Percentiles rank a stretch among this genome's conserved stretches.
Evolutionary conservation across 2,329 filamentous ascomycete genomes (phyloP).

Genomic region (Pyrenophora graminea): DNA sequence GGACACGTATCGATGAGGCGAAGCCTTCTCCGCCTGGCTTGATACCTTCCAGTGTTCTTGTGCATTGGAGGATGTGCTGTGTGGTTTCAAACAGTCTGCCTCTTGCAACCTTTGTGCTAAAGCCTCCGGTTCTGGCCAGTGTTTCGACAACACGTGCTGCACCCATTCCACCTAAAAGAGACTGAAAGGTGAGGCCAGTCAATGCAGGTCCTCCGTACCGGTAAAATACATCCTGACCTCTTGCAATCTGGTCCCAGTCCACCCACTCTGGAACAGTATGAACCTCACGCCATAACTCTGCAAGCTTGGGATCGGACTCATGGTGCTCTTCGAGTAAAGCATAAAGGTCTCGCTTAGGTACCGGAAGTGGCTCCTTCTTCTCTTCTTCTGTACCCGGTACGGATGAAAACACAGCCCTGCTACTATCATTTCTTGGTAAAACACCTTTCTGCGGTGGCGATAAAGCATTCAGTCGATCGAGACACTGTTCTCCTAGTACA

Average conservation of each 20-base stretch:
- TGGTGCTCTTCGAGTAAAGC: constrained; percentile 64
- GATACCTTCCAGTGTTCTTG: constrained; percentile 66
- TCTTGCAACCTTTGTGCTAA: constrained; percentile 68
- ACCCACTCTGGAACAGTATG: constrained; percentile 74
- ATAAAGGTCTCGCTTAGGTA: constrained; percentile 63
- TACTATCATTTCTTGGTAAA: constrained; percentile 47
- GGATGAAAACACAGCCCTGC: constrained; percentile 32
- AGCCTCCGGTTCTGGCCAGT: constrained; percentile 73
- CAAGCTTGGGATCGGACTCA: constrained; percentile 59
- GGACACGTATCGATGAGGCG: constrained; percentile 67
- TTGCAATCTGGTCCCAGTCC: constrained; percentile 73
- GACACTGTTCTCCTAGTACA: constrained; percentile 66
- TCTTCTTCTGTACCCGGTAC: constrained; percentile 32
- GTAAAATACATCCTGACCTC: constrained; percentile 78
- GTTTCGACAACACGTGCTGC: constrained; percentile 75
- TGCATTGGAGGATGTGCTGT: constrained; percentile 75
- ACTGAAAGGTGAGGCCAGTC: constrained; percentile 67
- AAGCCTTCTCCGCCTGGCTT: constrained; percentile 70
- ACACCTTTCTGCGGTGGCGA: constrained; percentile 53
- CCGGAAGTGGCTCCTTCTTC: constrained; percentile 39
- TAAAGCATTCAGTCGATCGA: constrained; percentile 66
- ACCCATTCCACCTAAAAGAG: constrained; percentile 71
- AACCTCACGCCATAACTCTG: constrained; percentile 67
- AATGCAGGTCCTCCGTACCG: constrained; percentile 71
- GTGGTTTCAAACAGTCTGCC: constrained; percentile 72